Evolutionary conservation across 202 grass and related monocot genomes (phyloP).

Genomic region (Panicum hallii): DNA sequence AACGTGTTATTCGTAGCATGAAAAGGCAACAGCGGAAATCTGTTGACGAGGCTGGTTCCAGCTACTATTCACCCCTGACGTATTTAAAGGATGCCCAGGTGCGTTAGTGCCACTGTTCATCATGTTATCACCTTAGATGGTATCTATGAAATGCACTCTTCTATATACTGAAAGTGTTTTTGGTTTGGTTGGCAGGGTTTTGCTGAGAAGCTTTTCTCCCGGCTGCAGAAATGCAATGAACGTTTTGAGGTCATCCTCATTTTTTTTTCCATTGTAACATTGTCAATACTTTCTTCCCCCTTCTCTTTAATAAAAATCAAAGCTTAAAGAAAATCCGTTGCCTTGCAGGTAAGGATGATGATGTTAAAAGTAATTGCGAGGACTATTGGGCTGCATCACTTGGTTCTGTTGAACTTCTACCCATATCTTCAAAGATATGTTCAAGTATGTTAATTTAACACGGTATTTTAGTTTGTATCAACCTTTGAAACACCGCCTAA

Average conservation of each 20-base stretch:
- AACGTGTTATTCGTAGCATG: slow-evolving; percentile 87
- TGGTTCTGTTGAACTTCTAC: slow-evolving; percentile 91
- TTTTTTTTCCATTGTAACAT: slow-evolving; percentile 3
- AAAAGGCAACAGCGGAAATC: slow-evolving; percentile 90
- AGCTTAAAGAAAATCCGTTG: slow-evolving; percentile 33
- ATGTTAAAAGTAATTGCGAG: slow-evolving; percentile 91
- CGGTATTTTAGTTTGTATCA: neutral
- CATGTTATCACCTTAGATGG: slow-evolving; percentile 26
- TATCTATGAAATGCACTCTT: slow-evolving; percentile 1
- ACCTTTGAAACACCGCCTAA: neutral
- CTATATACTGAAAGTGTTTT: slow-evolving; percentile 29
- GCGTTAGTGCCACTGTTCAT: slow-evolving; percentile 8
- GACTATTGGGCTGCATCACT: slow-evolving; percentile 83
- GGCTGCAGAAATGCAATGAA: slow-evolving; percentile 88
- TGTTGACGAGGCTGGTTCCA: slow-evolving; percentile 61
- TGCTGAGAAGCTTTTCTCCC: slow-evolving; percentile 91
- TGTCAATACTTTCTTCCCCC: neutral
- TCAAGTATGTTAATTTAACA: slow-evolving; percentile 66
- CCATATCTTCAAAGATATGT: slow-evolving; percentile 92
- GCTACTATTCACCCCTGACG: slow-evolving; percentile 84
- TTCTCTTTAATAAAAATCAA: slow-evolving; percentile 10
- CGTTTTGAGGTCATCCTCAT: slow-evolving; percentile 77
- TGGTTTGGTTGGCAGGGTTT: slow-evolving; percentile 66
- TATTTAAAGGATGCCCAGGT: slow-evolving; percentile 98
- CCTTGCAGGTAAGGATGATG: slow-evolving; percentile 89